phyloP scores from a whole-genome alignment of 1,284 basidiomycete species.

The Ustilago sp. region DNA sequence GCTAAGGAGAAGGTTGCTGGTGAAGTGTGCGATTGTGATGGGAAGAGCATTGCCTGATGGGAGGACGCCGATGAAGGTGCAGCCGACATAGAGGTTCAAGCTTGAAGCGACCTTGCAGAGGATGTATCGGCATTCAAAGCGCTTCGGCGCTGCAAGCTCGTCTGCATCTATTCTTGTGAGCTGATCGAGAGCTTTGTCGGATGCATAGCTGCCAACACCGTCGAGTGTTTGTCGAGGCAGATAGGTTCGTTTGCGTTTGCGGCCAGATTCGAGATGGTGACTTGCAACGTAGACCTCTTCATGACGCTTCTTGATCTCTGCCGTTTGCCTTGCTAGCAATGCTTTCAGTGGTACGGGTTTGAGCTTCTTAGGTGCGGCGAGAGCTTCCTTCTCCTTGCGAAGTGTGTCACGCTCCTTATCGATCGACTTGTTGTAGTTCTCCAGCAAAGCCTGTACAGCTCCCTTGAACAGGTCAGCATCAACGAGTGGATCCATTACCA shows the following conservation, averaged over 20 bases:
- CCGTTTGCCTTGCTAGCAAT: conserved; percentile 55
- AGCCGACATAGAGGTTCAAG: conserved; percentile 59
- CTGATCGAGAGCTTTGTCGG: conserved; percentile 36
- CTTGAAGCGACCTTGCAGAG: conserved; percentile 59
- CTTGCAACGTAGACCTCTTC: conserved; percentile 39
- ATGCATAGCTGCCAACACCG: conserved; percentile 54
- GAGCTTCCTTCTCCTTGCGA: conserved; percentile 37
- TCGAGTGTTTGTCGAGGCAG: conserved; percentile 62
- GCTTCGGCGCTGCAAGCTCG: conserved; percentile 53
- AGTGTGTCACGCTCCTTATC: conserved; percentile 53
- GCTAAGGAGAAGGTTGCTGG: conserved; percentile 51
- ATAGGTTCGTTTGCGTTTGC: conserved; percentile 41
- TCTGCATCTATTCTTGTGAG: conserved; percentile 47
- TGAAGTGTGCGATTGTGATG: conserved; percentile 64
- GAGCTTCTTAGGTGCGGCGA: conserved; percentile 41
- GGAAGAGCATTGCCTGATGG: conserved; percentile 56
- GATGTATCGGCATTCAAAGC: conserved; percentile 53
- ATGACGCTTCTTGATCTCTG: conserved; percentile 58
- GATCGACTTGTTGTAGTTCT: conserved; percentile 61
- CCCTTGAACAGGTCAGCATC: conserved; percentile 65
- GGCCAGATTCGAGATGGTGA: conserved; percentile 32
- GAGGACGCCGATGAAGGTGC: conserved; percentile 57
- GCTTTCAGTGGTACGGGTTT: conserved; percentile 60
- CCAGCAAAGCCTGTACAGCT: conserved; percentile 63
- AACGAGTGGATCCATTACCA: conserved; percentile 44